These are phyloP conservation scores for Arachis hypogaea DNA, from an alignment of 306 rosid species.

Conservation along the genomic window DNA sequence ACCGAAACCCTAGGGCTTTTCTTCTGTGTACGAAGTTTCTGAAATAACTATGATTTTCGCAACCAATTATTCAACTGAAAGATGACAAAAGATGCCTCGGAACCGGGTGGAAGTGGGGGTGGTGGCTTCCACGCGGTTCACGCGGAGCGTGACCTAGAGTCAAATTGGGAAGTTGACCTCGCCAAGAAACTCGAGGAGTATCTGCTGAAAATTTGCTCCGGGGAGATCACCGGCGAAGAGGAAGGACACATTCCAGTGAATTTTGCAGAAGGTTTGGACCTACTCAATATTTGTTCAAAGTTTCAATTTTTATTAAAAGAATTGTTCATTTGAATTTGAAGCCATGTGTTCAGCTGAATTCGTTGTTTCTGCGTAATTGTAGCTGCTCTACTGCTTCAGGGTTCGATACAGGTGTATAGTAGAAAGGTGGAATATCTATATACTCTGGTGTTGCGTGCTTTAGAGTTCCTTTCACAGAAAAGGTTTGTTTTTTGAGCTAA, in stretches of 20 bases:
- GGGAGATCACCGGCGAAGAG: conserved; percentile 66
- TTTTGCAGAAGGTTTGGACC: conserved; percentile 82
- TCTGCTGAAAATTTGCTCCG: conserved; percentile 79
- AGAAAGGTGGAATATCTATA: conserved; percentile 91
- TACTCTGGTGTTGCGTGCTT: conserved; percentile 82
- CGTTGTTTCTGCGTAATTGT: conserved; percentile 46
- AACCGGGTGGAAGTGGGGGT: conserved; percentile 41
- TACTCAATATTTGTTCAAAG: background rate
- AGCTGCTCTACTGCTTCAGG: conserved; percentile 97
- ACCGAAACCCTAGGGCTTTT: conserved; percentile 51
- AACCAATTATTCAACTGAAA: conserved; percentile 16
- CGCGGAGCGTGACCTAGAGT: conserved; percentile 85
- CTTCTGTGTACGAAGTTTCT: conserved; percentile 16
- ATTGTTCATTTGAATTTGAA: background rate
- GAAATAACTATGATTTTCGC: conserved; percentile 34
- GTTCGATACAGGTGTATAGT: conserved; percentile 94
- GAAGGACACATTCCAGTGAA: conserved; percentile 62
- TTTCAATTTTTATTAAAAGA: background rate
- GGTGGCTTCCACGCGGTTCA: conserved; percentile 68
- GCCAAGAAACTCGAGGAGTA: conserved; percentile 85
- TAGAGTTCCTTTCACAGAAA: conserved; percentile 90
- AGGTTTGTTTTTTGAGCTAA: conserved; percentile 60
- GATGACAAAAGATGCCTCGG: conserved; percentile 61
- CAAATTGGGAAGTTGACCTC: conserved; percentile 97
- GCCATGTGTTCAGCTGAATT: conserved; percentile 32